Conservation (phyloP, 2,329 filamentous ascomycete genomes). For the Alternaria gaisen region DNA sequence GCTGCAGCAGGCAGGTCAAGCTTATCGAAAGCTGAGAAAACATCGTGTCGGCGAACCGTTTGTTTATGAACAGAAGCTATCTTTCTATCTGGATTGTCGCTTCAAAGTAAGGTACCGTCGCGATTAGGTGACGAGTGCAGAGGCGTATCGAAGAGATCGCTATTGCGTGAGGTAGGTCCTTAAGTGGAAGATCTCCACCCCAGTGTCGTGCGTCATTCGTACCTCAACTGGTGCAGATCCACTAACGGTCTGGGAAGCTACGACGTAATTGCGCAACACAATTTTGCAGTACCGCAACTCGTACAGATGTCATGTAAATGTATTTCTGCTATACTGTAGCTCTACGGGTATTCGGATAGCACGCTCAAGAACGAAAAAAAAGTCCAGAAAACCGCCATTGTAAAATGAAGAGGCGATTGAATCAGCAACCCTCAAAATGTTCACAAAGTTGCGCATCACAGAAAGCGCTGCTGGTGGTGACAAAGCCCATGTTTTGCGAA, state of each 20-base stretch:
- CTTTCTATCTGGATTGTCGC: not conserved
- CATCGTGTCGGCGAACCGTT: conserved; percentile 23
- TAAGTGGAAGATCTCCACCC: conserved; percentile 23
- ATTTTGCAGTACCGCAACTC: conserved; percentile 7
- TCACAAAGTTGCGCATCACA: conserved; percentile 31
- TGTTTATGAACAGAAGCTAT: not conserved
- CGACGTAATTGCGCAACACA: conserved; percentile 18
- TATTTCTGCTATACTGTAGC: conserved; percentile 6
- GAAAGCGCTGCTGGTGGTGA: conserved; percentile 49
- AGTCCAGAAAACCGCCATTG: not conserved
- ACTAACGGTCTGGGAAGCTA: conserved; percentile 19
- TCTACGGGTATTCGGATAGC: conserved; percentile 17
- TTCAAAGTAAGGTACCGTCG: not conserved
- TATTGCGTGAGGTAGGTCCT: conserved; percentile 27
- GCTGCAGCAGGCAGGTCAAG: conserved; percentile 29
- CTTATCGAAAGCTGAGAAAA: conserved; percentile 13
- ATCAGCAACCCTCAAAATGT: conserved; percentile 5
- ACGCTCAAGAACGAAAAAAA: not conserved
- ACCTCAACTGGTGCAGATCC: conserved; percentile 36
- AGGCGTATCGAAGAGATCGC: conserved; percentile 2
- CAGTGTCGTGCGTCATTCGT: conserved; percentile 36
- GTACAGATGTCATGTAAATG: conserved; percentile 7
- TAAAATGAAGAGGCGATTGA: not conserved
- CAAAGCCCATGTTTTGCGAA: conserved; percentile 55
- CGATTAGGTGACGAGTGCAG: not conserved